These are phyloP conservation scores for Ustilago nuda DNA, from an alignment of 1,284 basidiomycete genomes.

Conservation along the genomic window DNA sequence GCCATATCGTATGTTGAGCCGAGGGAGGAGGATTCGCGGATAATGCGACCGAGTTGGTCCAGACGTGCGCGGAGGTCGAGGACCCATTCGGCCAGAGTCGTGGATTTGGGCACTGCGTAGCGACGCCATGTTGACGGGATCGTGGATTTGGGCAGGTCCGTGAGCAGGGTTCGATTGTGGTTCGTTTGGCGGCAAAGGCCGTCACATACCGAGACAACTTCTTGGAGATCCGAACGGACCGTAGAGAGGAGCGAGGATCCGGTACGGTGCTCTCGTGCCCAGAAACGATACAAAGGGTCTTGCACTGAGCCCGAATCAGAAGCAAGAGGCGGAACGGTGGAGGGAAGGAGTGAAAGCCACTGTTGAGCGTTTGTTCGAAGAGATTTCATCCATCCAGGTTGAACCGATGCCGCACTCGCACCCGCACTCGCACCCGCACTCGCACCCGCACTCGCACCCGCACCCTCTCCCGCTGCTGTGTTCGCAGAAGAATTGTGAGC, in stretches of 20 bases:
- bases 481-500: not conserved
- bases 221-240: conserved; percentile 56
- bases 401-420: conserved; percentile 31
- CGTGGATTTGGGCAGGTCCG: conserved; percentile 56
- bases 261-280: conserved; percentile 64
- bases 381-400: conserved; percentile 64
- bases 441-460: not conserved
- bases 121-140: conserved; percentile 60
- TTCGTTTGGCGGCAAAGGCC: conserved; percentile 61
- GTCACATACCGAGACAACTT: conserved; percentile 56
- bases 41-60: conserved; percentile 52
- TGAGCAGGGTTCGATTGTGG: conserved; percentile 57
- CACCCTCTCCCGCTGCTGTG: not conserved
- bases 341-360: conserved; percentile 53
- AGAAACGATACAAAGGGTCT: conserved; percentile 65
- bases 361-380: conserved; percentile 54
- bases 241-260: conserved; percentile 49
- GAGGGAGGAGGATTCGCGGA: conserved; percentile 21
- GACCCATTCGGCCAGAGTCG: conserved; percentile 62
- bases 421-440: not conserved
- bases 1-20: conserved; percentile 48
- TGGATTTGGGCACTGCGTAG: conserved; percentile 53
- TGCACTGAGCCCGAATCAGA: conserved; percentile 49
- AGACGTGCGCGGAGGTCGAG: conserved; percentile 57
- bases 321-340: conserved; percentile 26